Percentiles rank a stretch among this genome's conserved stretches.
Conservation (phyloP, 2,329 filamentous ascomycete species). For the Aspergillus novoparasiticus region DNA sequence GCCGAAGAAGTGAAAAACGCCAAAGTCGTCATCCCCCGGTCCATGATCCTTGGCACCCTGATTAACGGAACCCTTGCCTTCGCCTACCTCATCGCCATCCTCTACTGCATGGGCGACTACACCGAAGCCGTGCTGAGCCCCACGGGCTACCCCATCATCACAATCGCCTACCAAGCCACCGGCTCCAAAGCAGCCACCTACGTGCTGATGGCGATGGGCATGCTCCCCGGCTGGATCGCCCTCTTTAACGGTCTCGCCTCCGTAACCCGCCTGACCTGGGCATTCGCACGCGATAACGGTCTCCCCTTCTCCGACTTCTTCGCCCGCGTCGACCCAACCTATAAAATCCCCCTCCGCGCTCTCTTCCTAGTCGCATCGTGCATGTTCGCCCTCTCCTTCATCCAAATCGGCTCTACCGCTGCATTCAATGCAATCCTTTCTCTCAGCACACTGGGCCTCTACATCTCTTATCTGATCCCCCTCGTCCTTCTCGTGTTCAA, state of each 20-base stretch:
- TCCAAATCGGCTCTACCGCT: slow-evolving; percentile 51
- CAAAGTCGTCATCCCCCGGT: slow-evolving; percentile 47
- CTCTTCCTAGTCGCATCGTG: slow-evolving; percentile 29
- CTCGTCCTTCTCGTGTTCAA: slow-evolving; percentile 36
- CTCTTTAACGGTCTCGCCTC: slow-evolving; percentile 32
- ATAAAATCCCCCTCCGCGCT: slow-evolving; percentile 45
- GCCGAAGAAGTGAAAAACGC: slow-evolving; percentile 53
- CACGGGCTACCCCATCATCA: slow-evolving; percentile 52
- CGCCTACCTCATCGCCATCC: slow-evolving; percentile 41
- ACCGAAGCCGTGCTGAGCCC: slow-evolving; percentile 39
- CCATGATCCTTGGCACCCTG: slow-evolving; percentile 48
- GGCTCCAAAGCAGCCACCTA: slow-evolving; percentile 37
- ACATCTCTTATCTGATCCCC: slow-evolving; percentile 53
- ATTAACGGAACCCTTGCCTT: slow-evolving; percentile 52
- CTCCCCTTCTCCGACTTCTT: slow-evolving; percentile 39
- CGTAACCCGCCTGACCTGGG: slow-evolving; percentile 45
- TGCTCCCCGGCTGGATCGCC: slow-evolving; percentile 27
- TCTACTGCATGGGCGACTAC: slow-evolving; percentile 47
- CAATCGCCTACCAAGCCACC: slow-evolving; percentile 54
- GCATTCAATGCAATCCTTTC: slow-evolving; percentile 57
- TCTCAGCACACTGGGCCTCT: slow-evolving; percentile 50
- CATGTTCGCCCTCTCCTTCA: slow-evolving; percentile 39
- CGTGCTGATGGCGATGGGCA: slow-evolving; percentile 43
- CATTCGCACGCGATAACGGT: slow-evolving; percentile 48
- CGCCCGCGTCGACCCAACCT: slow-evolving; percentile 30